These are phyloP conservation scores for Pseudognaphalium luteoalbum DNA, from an alignment of 129 eudicot genomes.

Conservation along the genomic window DNA sequence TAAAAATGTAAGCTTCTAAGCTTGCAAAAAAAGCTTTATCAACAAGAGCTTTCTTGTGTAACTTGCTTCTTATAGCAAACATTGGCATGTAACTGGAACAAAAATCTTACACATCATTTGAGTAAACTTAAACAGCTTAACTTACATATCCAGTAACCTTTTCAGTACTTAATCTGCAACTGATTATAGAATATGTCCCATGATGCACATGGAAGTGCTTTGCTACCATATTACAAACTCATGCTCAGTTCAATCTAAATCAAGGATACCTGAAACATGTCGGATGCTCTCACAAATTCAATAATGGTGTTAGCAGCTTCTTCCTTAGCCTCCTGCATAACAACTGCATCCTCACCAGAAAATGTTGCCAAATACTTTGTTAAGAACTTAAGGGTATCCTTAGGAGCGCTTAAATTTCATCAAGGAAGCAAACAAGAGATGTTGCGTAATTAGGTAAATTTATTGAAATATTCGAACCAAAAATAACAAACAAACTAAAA, in stretches of 20 bases:
- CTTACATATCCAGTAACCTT: not conserved
- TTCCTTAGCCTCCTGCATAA: slow-evolving; percentile 77
- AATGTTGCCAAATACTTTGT: slow-evolving; percentile 84
- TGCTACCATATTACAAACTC: not conserved
- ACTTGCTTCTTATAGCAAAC: not conserved
- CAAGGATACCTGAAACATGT: slow-evolving; percentile 79
- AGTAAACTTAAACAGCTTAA: not conserved
- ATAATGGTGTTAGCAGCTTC: slow-evolving; percentile 71
- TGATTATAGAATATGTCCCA: not conserved
- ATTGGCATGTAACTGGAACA: not conserved
- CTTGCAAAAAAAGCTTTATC: not conserved
- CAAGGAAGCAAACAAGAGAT: slow-evolving; percentile 10
- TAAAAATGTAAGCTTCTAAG: not conserved
- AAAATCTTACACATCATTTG: not conserved
- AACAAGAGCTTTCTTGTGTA: not conserved
- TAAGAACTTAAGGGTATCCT: slow-evolving; percentile 74
- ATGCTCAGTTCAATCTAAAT: not conserved
- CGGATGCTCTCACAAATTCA: slow-evolving; percentile 84
- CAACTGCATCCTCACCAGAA: slow-evolving; percentile 62
- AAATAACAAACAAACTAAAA: not conserved
- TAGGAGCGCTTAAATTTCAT: slow-evolving; percentile 65
- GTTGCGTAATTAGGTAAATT: not conserved
- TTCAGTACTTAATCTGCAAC: not conserved
- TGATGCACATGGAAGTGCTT: not conserved
- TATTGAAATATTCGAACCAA: not conserved